Base-by-base conservation (phyloP, 1,284 basidiomycete species). In the Rhodotorula sp. region DNA sequence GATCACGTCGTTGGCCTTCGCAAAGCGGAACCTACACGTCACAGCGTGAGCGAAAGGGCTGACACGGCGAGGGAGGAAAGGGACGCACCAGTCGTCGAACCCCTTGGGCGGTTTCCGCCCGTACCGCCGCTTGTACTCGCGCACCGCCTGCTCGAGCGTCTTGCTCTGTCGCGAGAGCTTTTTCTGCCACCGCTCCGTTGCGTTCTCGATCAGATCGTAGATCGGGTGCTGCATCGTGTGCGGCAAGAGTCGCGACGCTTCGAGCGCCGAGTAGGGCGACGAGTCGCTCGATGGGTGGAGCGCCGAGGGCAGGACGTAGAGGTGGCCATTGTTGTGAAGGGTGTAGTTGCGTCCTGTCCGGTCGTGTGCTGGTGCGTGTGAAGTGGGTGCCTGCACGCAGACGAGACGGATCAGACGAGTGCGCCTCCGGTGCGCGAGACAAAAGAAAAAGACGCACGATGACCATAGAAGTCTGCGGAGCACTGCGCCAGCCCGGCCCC, bases 71-170 rank as follows among this genome's bases (percentile, higher is more conserved):
- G n/a, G 7, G 42, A 41, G 45, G 8, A 0, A 46, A 13, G 21
- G 17, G 45, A 70, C 77, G 14, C 42, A 80, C 80, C 80, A 80
- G 41, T 76, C 70, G 61, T 80, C 79, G 53, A 80, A 80, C 4
- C 79, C 79, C 56, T 70, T 74, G 8, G 80, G 80, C n/a, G 80
- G 80, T 27, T 62, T 64, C 19, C 77, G 67, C 5, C 70, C 69
- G 72, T 65, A 54, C 53, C 79, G 65, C 45, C 75, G 67, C 68
- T 75, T 71, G 71, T 81, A 81, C 68, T 80, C 78, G 17, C 60
- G 53, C 14, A 80, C 77, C 14, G 78, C 79, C n/a, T 70, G 63
- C n/a, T 57, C 60, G n/a, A 79, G 66, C 34, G 73, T 77, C 69
- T 61, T 69, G 63, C 77, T 78, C 68, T 80, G 79, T 25, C 75